Base-by-base conservation (phyloP, 2,329 filamentous ascomycete genomes). In the Talaromyces verruculosus region DNA sequence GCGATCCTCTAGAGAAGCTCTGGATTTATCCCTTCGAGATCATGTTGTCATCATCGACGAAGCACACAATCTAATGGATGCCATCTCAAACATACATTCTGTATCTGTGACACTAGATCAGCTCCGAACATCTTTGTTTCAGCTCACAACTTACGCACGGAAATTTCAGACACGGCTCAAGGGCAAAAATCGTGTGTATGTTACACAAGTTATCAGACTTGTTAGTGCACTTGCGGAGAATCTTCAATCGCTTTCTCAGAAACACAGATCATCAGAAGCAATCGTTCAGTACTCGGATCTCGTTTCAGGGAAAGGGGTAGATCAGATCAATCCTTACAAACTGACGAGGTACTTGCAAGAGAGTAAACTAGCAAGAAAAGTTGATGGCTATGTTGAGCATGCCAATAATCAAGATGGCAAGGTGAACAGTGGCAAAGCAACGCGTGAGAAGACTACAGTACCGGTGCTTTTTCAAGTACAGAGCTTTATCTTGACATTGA, bases 21-120 rank as follows among this genome's bases (percentile, higher is more conserved):
- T 99, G 0, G 90, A 91, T 0, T 88, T 99, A 51, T 94, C 90
- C 28, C 79, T 99, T 8, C 93, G 96, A 71, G 88, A 89, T 5
- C 95, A 96, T 73, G 84, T 99, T 0, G 88, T 99, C n/a, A 91
- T 99, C 30, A 91, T 99, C 58, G 95, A 99, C 71, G 95, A 99
- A 81, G 95, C 95, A 0, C 95, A 99, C 76, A 99, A 99, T 74
- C 86, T 99, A 62, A 97, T 97, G 90, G 93, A 97, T 76, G 93
- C 94, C 0, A 92, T 99, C 55, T 87, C 92, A 17, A 90, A 89
- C 55, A 95, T 97, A 39, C 89, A 97, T 75, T 93, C 93, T 0
- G 87, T 92, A 0, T 87, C 91, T 41, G 84, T 98, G 22, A 87
- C 87, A 2, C 81, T 96, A 3, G 81, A 81, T 30, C 93, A 97